Conservation (phyloP, 208 protist species). For the Blechomonas ayalai region DNA sequence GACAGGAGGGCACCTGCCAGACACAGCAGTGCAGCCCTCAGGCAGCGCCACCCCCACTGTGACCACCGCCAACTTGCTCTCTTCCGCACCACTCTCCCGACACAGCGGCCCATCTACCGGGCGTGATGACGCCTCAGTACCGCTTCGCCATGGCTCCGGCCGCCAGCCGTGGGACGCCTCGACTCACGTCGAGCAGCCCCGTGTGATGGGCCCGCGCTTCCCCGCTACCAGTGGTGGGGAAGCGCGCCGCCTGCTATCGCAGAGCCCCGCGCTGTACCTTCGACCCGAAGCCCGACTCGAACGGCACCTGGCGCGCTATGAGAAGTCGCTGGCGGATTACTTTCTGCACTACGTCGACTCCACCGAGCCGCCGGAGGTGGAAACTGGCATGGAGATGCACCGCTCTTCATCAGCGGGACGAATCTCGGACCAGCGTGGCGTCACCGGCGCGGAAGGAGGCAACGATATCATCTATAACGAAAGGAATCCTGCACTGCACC, state of each 20-base stretch:
- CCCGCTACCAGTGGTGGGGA: neutral
- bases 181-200: neutral
- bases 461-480: conserved; percentile 6
- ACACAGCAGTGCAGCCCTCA: no score
- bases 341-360: conserved; percentile 10
- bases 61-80: no score
- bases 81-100: no score
- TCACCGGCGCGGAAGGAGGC: conserved; percentile 5
- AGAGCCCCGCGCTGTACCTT: conserved; percentile 16
- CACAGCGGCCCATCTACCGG: no score
- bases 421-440: no score
- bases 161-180: neutral
- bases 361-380: conserved; percentile 2
- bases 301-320: conserved; percentile 47
- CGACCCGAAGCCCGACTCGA: conserved; percentile 41
- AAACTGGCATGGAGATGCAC: neutral
- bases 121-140: no score
- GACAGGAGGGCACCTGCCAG: neutral
- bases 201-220: conserved; percentile 4
- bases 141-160: conserved; percentile 4
- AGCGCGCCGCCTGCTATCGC: neutral
- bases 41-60: no score
- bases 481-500: neutral
- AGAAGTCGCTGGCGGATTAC: conserved; percentile 30
- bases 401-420: neutral